Percentiles rank a stretch among this genome's conserved stretches.
Conservation (phyloP, 768 basidiomycete species). For the Leucocoprinus leucothites region DNA sequence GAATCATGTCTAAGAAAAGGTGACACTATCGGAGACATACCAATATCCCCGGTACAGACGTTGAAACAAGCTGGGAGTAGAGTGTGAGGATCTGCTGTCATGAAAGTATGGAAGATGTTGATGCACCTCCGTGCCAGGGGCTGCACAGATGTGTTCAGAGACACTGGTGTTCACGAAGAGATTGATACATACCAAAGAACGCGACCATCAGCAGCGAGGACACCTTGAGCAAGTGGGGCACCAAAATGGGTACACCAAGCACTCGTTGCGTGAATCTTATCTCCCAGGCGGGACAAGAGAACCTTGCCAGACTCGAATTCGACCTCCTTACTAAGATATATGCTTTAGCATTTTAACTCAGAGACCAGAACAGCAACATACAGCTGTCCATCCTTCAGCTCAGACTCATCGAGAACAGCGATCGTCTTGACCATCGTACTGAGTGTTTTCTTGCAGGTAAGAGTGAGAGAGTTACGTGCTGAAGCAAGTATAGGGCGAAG, state of each 20-base stretch:
- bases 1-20: not conserved
- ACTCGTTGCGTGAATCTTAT: constrained; percentile 73
- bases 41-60: constrained; percentile 79
- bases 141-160: constrained; percentile 27
- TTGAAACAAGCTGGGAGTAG: constrained; percentile 74
- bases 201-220: constrained; percentile 72
- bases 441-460: not conserved
- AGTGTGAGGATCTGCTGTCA: not conserved
- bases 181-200: constrained; percentile 62
- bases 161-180: not conserved
- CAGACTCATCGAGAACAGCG: constrained; percentile 54
- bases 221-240: constrained; percentile 81
- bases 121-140: constrained; percentile 84
- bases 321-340: constrained; percentile 71
- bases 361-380: constrained; percentile 17
- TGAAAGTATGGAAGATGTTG: not conserved
- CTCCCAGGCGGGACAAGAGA: constrained; percentile 70
- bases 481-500: not conserved
- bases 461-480: not conserved
- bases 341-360: not conserved
- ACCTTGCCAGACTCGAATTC: constrained; percentile 77
- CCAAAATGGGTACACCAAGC: constrained; percentile 93
- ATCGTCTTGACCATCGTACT: constrained; percentile 44
- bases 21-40: constrained; percentile 28
- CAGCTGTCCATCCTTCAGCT: constrained; percentile 69